Percentiles rank a stretch among this genome's conserved stretches.
Evolutionary conservation across 768 basidiomycete species (phyloP).

Genomic region (Kondoa subrosea): DNA sequence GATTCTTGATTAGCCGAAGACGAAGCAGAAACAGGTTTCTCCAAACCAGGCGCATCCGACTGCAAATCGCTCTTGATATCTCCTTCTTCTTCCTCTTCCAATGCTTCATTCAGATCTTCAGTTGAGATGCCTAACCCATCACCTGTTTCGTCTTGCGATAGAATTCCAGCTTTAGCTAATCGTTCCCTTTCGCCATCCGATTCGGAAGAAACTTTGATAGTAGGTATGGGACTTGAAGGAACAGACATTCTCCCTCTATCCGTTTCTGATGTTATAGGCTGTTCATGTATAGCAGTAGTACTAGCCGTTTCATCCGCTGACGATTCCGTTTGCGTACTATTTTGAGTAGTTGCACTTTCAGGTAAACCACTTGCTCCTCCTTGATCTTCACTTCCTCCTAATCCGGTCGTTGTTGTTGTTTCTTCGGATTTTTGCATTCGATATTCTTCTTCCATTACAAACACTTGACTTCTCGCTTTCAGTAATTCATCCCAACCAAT

Average conservation of each 20-base stretch:
- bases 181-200: constrained; percentile 44
- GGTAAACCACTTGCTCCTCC: no score
- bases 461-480: constrained; percentile 80
- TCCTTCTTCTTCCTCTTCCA: constrained; percentile 24
- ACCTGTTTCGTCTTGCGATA: constrained; percentile 13
- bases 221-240: constrained; percentile 38
- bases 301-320: constrained; percentile 30
- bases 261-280: constrained; percentile 33
- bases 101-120: constrained; percentile 23
- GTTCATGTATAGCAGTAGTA: constrained; percentile 32
- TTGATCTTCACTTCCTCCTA: constrained; percentile 8
- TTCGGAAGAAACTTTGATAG: constrained; percentile 62
- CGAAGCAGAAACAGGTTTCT: constrained; percentile 19
- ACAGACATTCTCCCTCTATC: constrained; percentile 25
- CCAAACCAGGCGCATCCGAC: constrained; percentile 9
- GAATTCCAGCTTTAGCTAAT: constrained; percentile 32
- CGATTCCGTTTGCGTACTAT: constrained; percentile 5
- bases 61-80: constrained; percentile 33
- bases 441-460: constrained; percentile 99
- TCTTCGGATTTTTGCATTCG: constrained; percentile 80
- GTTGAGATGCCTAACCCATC: constrained; percentile 2
- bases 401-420: constrained; percentile 5
- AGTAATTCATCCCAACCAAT: constrained; percentile 99
- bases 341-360: background rate
- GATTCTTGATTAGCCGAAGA: constrained; percentile 29